A percentile compares a stretch with the other conserved stretches of the same genome.
These are phyloP conservation scores for Moesziomyces globuligerus DNA, from an alignment of 1,284 basidiomycete genomes.

Conservation along the genomic window DNA sequence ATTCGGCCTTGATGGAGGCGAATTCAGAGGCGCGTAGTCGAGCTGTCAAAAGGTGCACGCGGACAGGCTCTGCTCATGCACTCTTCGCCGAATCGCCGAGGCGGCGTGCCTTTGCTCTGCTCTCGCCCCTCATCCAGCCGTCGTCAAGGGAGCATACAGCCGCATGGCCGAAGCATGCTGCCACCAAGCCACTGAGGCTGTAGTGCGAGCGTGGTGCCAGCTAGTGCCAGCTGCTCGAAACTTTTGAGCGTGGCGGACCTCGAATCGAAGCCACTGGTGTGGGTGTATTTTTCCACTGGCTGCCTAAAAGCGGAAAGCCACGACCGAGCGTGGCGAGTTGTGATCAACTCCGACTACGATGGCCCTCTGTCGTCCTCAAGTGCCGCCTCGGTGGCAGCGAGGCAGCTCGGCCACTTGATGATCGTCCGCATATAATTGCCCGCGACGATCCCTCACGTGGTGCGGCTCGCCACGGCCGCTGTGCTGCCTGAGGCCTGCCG, in stretches of 20 bases:
- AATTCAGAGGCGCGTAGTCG: not conserved
- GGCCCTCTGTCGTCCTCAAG: not conserved
- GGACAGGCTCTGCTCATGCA: constrained; percentile 3
- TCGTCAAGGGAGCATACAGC: not conserved
- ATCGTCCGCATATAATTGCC: not conserved
- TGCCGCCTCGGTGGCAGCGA: not conserved
- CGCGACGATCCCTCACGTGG: constrained; percentile 17
- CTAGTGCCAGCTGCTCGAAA: too few relatives aligned
- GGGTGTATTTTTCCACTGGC: too few relatives aligned
- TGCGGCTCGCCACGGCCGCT: constrained; percentile 2
- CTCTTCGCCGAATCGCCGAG: constrained; percentile 18
- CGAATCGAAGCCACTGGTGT: too few relatives aligned
- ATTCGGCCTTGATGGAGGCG: too few relatives aligned
- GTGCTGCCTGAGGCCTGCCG: constrained; percentile 3
- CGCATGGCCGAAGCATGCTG: not conserved
- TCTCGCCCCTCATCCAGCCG: not conserved
- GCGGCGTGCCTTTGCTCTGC: not conserved
- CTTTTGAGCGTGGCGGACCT: too few relatives aligned
- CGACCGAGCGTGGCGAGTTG: too few relatives aligned
- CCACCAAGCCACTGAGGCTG: not conserved
- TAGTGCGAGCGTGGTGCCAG: too few relatives aligned
- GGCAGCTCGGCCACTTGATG: constrained; percentile 10
- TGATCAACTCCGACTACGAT: constrained; percentile 2
- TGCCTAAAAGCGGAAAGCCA: constrained; percentile 4
- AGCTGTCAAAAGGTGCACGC: constrained; percentile 22